Base-by-base conservation (phyloP, 768 basidiomycete species). In the Botryobasidium botryosum region DNA sequence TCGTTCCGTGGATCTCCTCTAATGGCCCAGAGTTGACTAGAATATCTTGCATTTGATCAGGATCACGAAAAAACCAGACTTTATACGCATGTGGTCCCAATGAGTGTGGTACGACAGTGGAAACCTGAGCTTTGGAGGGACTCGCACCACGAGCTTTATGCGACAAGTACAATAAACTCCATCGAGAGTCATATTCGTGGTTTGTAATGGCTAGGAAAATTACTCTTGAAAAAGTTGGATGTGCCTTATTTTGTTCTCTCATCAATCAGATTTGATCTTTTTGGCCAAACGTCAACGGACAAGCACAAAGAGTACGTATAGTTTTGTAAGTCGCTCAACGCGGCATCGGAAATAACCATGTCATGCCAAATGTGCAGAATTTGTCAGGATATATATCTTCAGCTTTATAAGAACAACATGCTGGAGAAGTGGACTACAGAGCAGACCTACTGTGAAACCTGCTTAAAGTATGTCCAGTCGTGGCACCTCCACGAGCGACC, bases 91-190 rank as follows among this genome's bases (percentile, higher is more conserved):
- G 94, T 61, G 94, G 94, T 23, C 97, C 94, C 3, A 94, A 99
- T 57, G 94, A 99, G 62, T 99, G 97, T 55, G 94, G 94, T n/a
- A 99, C 94, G 5, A 91, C 94, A 1, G 94, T 94, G 1, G 94
- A 99, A 67, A 96, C 91, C 2, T 91, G 92, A 60, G 92, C 94
- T 3, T 60, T 87, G 57, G 87, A 92, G 58, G 75, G 77, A 0
- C 60, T 90, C 31, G 75, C 82, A 8, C 82, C 88, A 0, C 67
- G 66, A 49, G 73, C 77, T 52, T 68, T 96, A 2, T 94, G 88
- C 59, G 83, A 90, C 62, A 90, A 91, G 63, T 96, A 96, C 59
- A 65, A 91, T 55, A 67, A 69, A 15, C 66, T 96, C 13, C 94
- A 97, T 52, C 77, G 75, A 51, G 85, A 87, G 52, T 87, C 90